Base-by-base conservation (phyloP, 306 rosid genomes). In the Trifolium subterraneum region DNA sequence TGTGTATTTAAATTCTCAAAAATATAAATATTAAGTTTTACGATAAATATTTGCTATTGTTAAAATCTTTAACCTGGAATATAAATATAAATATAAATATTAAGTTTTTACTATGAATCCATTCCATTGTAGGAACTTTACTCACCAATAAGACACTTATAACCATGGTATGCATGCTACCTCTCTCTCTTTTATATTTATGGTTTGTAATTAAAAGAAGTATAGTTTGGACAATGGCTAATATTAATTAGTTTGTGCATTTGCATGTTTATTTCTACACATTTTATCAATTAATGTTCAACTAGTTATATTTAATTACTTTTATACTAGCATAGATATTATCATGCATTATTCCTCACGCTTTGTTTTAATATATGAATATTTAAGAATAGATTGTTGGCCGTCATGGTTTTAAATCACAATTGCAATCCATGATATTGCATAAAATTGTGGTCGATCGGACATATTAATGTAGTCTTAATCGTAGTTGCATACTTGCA, bases 121-220 rank as follows among this genome's bases (percentile, higher is more conserved):
- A 14, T 47, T 33, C 39, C 19, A 13, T 0, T 62, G 80, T 42
- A 33, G 22, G 74, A 56, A 56, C 33, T 69, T 67, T 50, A 73
- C 13, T 70, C 67, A 36, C 44, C 73, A 56, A 20, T 67, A 63
- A 69, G 55, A 14, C 54, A 44, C 13, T 38, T 55, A 56, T 56
- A 65, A 68, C 61, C 76, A 87, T 82, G 89, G 89, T 87, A 73
- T 66, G 55, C 15, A 60, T 60, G 3, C 63, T 56, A 56, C 4
- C 16, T 23, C 35, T 13, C 22, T 60, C 41, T 15, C 66, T 20
- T 54, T 19, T 5, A 54, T 5, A 18, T 54, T 4, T 54, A 51
- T 8, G 27, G 2, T 8, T 52, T 18, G 59, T 10, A 18, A 52
- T 52, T 52, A 52, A 52, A 4, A 7, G 56, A 50, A n/a, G 56